Evolutionary conservation across 441 rosid genomes (phyloP).

Genomic region (Croton setiger): DNA sequence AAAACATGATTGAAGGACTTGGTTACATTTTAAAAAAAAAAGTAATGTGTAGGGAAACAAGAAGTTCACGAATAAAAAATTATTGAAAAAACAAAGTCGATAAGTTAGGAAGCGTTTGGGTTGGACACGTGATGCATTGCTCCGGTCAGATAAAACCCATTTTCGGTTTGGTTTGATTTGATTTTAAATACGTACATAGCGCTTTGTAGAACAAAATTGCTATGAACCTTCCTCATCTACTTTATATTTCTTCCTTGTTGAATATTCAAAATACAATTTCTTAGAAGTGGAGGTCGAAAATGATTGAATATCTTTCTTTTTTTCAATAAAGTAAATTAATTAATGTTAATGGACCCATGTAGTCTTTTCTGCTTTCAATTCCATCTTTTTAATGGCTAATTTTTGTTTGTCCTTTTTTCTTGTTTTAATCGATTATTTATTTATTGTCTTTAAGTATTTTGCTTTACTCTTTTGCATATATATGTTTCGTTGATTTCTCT

Average conservation of each 20-base stretch:
- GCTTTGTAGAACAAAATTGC: background rate
- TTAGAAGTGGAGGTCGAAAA: background rate
- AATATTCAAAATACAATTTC: background rate
- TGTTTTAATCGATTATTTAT: background rate
- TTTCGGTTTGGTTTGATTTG: no score
- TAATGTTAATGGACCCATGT: background rate
- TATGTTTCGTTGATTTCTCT: no score
- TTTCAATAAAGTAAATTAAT: no score
- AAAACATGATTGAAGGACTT: no score
- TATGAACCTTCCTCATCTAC: background rate
- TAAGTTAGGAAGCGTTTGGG: no score
- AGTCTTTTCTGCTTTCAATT: background rate
- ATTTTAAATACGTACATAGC: background rate
- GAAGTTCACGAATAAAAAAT: no score
- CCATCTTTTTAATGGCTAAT: background rate
- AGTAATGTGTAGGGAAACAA: no score
- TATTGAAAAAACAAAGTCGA: no score
- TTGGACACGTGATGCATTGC: no score
- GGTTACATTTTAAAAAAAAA: no score
- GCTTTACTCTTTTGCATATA: no score
- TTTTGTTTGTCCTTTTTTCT: background rate
- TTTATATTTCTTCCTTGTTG: background rate
- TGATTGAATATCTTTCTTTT: background rate
- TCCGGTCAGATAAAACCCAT: no score
- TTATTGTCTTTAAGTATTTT: background rate